Evolutionary conservation across 441 rosid species (phyloP).

Genomic region (Daphne laureola): DNA sequence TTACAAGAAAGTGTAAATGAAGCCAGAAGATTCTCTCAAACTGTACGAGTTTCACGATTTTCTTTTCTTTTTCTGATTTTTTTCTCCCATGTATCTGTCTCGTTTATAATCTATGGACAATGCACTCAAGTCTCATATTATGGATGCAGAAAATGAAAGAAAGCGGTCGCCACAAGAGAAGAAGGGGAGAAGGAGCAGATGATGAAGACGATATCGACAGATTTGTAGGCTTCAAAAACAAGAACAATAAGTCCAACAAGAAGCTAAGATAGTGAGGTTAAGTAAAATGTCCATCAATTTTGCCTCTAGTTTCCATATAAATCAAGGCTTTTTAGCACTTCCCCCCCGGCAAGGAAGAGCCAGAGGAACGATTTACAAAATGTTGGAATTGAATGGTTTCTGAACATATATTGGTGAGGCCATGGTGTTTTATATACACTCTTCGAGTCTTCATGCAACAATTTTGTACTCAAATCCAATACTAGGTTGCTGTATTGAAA

Average conservation of each 20-base stretch:
- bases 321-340: too few relatives aligned
- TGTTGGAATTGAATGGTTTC: too few relatives aligned
- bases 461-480: too few relatives aligned
- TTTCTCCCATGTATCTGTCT: not conserved
- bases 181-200: slow-evolving; percentile 33
- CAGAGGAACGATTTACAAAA: too few relatives aligned
- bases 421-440: too few relatives aligned
- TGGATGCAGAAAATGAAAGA: slow-evolving; percentile 56
- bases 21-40: slow-evolving; percentile 61
- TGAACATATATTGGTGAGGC: too few relatives aligned
- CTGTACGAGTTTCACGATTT: slow-evolving; percentile 27
- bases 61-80: not conserved
- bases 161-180: slow-evolving; percentile 34
- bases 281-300: too few relatives aligned
- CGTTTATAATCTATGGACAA: not conserved
- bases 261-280: slow-evolving; percentile 22
- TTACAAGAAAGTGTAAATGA: slow-evolving; percentile 62
- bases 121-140: not conserved
- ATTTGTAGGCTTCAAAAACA: slow-evolving; percentile 27
- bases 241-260: slow-evolving; percentile 34
- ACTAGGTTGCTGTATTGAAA: too few relatives aligned
- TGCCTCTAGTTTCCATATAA: too few relatives aligned
- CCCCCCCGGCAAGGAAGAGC: too few relatives aligned
- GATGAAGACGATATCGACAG: slow-evolving; percentile 57
- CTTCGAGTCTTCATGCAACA: too few relatives aligned